These are phyloP conservation scores for Hordeum vulgare DNA, from an alignment of 176 grass and related monocot genomes.

Conservation along the genomic window DNA sequence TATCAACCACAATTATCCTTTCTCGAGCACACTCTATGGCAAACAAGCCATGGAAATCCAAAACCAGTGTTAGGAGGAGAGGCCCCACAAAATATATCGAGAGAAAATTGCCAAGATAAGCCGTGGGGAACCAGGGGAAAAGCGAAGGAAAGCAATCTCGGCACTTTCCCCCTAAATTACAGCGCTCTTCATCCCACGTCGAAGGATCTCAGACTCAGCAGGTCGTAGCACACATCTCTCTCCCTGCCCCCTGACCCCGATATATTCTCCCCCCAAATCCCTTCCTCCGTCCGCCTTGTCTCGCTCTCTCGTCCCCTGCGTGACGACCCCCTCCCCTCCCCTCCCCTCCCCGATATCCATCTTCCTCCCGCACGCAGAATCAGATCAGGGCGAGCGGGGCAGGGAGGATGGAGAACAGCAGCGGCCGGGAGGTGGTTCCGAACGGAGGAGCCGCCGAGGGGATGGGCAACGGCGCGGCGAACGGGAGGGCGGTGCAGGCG, in stretches of 20 bases:
- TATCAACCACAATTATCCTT: background rate
- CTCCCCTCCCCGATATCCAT: background rate
- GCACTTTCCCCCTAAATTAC: background rate
- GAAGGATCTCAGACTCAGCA: background rate
- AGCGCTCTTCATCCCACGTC: background rate
- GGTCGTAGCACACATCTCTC: background rate
- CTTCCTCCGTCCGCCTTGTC: background rate
- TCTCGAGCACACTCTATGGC: background rate
- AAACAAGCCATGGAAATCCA: background rate
- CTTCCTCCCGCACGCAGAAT: background rate
- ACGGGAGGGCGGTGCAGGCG: constrained; percentile 20
- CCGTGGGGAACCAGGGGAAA: background rate
- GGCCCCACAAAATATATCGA: background rate
- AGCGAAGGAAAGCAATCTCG: background rate
- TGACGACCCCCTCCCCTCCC: background rate
- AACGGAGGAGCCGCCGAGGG: background rate
- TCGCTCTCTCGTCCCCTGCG: background rate
- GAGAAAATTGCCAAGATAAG: background rate
- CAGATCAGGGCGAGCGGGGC: background rate
- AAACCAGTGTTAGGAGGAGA: background rate
- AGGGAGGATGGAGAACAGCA: constrained; percentile 11
- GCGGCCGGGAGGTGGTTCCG: background rate
- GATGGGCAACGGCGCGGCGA: background rate
- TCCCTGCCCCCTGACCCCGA: background rate
- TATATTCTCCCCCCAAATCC: background rate